Conservation (phyloP, 139 green algal genomes). For the Chlorella ohadii region DNA sequence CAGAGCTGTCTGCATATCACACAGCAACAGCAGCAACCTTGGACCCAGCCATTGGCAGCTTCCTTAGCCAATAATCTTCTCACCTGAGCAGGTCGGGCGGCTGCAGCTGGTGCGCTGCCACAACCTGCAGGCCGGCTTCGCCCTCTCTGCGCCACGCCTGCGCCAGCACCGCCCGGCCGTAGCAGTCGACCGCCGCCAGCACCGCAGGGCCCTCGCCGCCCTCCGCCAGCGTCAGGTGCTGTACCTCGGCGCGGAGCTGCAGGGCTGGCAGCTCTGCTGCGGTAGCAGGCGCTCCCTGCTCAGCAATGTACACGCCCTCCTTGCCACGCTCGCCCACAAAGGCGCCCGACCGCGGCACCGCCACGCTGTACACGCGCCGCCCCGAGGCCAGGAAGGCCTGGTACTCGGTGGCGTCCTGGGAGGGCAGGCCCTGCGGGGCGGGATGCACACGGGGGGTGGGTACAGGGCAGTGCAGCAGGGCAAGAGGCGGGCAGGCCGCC, state of each 20-base stretch:
- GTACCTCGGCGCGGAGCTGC: constrained; percentile 38
- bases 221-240: constrained; percentile 25
- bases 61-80: too few species aligned
- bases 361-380: constrained; percentile 7
- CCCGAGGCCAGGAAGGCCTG: constrained; percentile 33
- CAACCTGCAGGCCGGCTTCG: background rate
- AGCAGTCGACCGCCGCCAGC: constrained; percentile 35
- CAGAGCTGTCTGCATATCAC: too few species aligned
- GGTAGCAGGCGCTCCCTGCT: background rate
- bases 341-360: background rate
- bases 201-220: background rate
- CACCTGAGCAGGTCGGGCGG: constrained; percentile 32
- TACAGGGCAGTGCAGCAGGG: background rate
- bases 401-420: background rate
- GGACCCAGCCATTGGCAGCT: too few species aligned
- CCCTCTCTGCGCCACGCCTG: background rate
- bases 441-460: background rate
- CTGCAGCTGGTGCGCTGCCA: constrained; percentile 27
- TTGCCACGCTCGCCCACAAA: constrained; percentile 36
- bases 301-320: constrained; percentile 42
- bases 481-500: background rate
- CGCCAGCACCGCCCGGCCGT: constrained; percentile 40
- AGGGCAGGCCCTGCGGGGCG: constrained; percentile 1
- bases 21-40: too few species aligned
- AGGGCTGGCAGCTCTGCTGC: background rate